Evolutionary conservation across 2,329 filamentous ascomycete species (phyloP).

Genomic region (Dactylonectria macrodidyma): DNA sequence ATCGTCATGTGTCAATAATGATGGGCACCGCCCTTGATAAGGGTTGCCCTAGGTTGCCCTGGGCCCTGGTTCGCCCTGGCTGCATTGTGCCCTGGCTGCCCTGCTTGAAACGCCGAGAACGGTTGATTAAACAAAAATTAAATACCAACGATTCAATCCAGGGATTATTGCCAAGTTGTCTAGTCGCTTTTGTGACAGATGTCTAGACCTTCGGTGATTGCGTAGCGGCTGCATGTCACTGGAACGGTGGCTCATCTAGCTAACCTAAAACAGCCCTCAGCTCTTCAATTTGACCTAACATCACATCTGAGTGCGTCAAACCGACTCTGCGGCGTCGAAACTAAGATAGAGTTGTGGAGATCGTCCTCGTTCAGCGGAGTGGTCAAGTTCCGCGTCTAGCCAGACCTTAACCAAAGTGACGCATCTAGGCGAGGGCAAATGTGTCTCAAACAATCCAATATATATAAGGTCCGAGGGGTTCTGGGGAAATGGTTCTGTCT

Average conservation of each 20-base stretch:
- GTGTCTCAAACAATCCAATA: background rate
- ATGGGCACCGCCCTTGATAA: no score
- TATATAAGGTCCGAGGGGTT: background rate
- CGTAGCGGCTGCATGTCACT: background rate
- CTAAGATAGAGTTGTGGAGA: background rate
- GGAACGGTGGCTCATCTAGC: background rate
- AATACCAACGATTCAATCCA: no score
- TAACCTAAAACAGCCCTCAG: background rate
- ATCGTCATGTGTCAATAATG: no score
- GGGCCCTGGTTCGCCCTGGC: no score
- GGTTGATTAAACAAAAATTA: no score
- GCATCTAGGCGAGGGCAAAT: background rate
- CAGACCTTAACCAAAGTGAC: background rate
- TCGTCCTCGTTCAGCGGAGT: background rate
- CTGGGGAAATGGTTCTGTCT: background rate
- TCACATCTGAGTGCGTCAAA: background rate
- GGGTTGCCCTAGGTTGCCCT: no score
- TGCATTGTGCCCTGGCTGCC: no score
- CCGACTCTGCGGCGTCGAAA: background rate
- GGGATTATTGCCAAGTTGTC: no score
- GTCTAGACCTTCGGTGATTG: no score
- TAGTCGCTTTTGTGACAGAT: background rate
- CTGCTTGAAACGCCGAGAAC: no score
- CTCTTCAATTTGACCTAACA: background rate
- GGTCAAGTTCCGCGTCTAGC: background rate